Evolutionary conservation across 23 red algal species (phyloP).

Genomic region (Gracilaria caudata): DNA sequence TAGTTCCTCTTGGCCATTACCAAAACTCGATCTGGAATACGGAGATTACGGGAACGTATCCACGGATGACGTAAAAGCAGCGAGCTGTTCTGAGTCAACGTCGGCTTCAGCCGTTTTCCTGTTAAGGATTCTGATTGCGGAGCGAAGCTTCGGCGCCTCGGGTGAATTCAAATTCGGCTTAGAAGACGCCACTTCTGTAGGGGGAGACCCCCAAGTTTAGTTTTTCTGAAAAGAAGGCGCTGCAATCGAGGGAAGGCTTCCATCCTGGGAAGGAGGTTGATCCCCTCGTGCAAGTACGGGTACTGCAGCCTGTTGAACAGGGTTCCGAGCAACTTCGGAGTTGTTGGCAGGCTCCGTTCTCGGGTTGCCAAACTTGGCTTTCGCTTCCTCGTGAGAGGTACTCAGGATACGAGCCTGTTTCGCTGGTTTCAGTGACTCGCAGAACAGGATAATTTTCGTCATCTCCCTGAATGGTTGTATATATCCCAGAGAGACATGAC

Average conservation of each 20-base stretch:
- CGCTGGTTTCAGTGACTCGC: neutral
- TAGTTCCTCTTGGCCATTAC: constrained; percentile 24
- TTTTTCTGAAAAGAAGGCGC: neutral
- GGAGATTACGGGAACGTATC: constrained; percentile 14
- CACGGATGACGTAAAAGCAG: constrained; percentile 17
- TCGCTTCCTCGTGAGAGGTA: neutral
- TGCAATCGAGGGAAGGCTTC: neutral
- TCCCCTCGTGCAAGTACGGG: neutral
- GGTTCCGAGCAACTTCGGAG: neutral
- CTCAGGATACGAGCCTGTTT: constrained; percentile 1
- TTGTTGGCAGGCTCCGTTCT: neutral
- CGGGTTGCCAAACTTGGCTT: neutral
- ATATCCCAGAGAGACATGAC: neutral
- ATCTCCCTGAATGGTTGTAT: neutral
- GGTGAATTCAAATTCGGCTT: too few relatives aligned
- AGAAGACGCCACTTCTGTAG: neutral
- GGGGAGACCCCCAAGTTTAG: constrained; percentile 16
- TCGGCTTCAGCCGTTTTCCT: neutral
- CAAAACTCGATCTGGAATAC: constrained; percentile 8
- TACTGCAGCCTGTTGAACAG: neutral
- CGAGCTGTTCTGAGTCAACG: neutral
- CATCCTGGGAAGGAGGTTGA: neutral
- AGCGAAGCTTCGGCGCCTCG: neutral
- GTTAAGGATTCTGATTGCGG: neutral
- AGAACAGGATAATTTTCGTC: neutral